Evolutionary conservation across 345 rosid species (phyloP).

Genomic region (Ricinus communis): DNA sequence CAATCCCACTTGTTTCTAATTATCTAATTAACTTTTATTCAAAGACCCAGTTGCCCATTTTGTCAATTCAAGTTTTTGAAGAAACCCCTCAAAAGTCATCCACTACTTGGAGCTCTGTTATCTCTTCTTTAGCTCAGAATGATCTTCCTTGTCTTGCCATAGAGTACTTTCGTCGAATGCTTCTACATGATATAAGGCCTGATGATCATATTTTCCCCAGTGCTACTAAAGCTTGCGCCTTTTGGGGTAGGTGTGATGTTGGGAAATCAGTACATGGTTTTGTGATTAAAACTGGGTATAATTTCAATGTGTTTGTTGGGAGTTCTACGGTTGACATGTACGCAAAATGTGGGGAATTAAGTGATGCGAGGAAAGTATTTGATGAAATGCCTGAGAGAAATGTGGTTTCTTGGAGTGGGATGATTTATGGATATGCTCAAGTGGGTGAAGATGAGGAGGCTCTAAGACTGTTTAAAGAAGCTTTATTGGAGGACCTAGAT

Average conservation of each 20-base stretch:
- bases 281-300: slow-evolving; percentile 60
- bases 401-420: slow-evolving; percentile 92
- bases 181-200: slow-evolving; percentile 41
- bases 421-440: slow-evolving; percentile 84
- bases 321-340: slow-evolving; percentile 90
- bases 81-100: slow-evolving; percentile 43
- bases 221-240: slow-evolving; percentile 70
- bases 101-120: slow-evolving; percentile 91
- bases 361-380: slow-evolving; percentile 61
- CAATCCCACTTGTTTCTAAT: slow-evolving; percentile 68
- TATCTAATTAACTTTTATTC: slow-evolving; percentile 88
- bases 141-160: slow-evolving; percentile 72
- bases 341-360: slow-evolving; percentile 61
- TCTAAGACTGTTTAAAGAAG: slow-evolving; percentile 62
- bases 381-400: slow-evolving; percentile 83
- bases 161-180: slow-evolving; percentile 63
- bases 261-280: slow-evolving; percentile 66
- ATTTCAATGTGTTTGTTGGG: slow-evolving; percentile 67
- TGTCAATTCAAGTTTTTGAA: slow-evolving; percentile 58
- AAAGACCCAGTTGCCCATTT: slow-evolving; percentile 64
- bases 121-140: slow-evolving; percentile 78
- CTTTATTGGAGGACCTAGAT: slow-evolving; percentile 48
- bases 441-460: slow-evolving; percentile 72
- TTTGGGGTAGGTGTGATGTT: slow-evolving; percentile 50
- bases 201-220: slow-evolving; percentile 84